Evolutionary conservation across 768 basidiomycete species (phyloP), one percentile per base, ranked within the genome.

Genomic region (Cystofilobasidium ferigula): DNA sequence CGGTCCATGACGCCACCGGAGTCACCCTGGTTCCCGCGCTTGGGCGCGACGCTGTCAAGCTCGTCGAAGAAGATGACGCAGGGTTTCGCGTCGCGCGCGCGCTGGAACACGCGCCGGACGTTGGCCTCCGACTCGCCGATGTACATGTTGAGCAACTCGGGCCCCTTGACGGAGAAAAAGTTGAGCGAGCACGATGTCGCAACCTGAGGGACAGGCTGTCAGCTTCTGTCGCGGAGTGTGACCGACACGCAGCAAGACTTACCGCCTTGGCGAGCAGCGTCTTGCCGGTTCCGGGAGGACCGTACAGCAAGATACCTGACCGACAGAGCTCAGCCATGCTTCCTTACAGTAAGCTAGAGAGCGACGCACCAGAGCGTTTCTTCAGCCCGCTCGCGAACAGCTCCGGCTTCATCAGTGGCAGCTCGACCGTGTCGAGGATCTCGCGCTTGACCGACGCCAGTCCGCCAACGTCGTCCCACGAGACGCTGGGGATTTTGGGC

Each of bases 11-110:
- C 93, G 14, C 93, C 93, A 28, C 92, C 93, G 38, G 91, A 93
- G 74, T 97, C 93, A 0, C 93, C 93, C 71, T 92, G 89, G 71
- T 89, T 89, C 22, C 93, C 93, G 69, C 93, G 82, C 74, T 93
- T 92, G 0, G 93, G 93, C 42, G 93, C 93, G 32, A 97, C 85
- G 1, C 88, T 89, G 75, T 97, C 93, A 32, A 97, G 80, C 75
- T 97, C 93, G 75, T 97, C 93, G 76, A 97, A 95, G 76, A 97
- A 97, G 57, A 97, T 88, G 54, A 95, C 87, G 75, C 93, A 97
- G 10, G 93, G 93, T 61, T 84, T 85, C 1, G 93, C 93, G 77
- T 93, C 91, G 61, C 89, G 78, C 32, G 93, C 93, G 16, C 84
- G 83, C 73, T 93, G 89, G 75, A 97, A 97, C 1, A 97, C 85